A percentile compares a stretch with the other conserved stretches of the same genome.
Evolutionary conservation across 2,329 filamentous ascomycete genomes (phyloP).

Genomic region (Alternaria angustiovoidea): DNA sequence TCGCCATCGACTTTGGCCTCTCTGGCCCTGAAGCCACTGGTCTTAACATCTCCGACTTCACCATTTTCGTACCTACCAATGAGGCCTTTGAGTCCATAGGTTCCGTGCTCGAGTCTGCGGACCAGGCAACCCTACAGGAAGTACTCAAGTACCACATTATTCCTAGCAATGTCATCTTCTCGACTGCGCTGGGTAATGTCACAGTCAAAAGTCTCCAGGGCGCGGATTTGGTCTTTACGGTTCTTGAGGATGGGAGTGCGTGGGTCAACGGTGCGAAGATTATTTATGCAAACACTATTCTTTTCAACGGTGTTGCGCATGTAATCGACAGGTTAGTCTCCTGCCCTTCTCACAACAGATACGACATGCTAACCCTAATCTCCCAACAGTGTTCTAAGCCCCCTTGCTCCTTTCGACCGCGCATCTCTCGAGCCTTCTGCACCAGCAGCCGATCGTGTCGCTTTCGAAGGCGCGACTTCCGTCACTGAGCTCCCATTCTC

Average conservation of each 20-base stretch:
- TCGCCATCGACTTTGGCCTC: constrained; percentile 32
- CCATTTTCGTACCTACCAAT: constrained; percentile 80
- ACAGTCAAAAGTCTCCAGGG: constrained; percentile 34
- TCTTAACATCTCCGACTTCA: constrained; percentile 66
- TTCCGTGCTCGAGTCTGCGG: constrained; percentile 29
- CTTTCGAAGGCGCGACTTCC: constrained; percentile 30
- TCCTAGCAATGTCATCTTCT: constrained; percentile 38
- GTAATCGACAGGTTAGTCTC: constrained; percentile 32
- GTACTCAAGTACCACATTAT: constrained; percentile 41
- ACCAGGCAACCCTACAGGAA: constrained; percentile 29
- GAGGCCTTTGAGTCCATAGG: constrained; percentile 71
- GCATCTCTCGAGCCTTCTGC: constrained; percentile 25
- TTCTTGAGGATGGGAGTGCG: constrained; percentile 32
- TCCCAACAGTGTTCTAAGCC: constrained; percentile 22
- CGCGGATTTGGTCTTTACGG: constrained; percentile 32
- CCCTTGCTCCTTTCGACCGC: constrained; percentile 29
- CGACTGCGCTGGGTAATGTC: constrained; percentile 33
- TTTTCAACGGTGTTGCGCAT: constrained; percentile 39
- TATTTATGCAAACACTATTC: constrained; percentile 32
- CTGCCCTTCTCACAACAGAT: background rate
- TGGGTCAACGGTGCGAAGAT: constrained; percentile 39
- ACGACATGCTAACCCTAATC: background rate
- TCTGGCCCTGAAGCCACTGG: constrained; percentile 19
- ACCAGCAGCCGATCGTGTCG: constrained; percentile 28
- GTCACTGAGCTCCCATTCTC: constrained; percentile 29